These are phyloP conservation scores for Globisporangium splendens DNA, from an alignment of 352 stramenopile species.

Conservation along the genomic window DNA sequence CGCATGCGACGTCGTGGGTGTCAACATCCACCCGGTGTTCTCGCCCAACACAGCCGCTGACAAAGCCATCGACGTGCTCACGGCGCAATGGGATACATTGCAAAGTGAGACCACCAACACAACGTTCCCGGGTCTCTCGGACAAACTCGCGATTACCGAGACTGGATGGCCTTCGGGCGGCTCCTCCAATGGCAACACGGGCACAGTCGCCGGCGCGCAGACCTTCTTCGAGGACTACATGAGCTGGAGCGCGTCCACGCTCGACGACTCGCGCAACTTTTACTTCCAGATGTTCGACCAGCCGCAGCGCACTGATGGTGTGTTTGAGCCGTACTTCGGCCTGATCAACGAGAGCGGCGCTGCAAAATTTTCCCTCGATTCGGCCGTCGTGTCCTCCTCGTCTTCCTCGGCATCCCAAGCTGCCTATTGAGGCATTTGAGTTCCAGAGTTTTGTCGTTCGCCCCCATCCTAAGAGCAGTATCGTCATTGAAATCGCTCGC, in stretches of 20 bases:
- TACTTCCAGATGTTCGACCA: constrained; percentile 71
- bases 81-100: constrained; percentile 39
- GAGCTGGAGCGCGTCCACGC: constrained; percentile 24
- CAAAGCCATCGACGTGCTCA: constrained; percentile 40
- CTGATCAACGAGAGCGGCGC: constrained; percentile 29
- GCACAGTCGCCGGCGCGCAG: constrained; percentile 30
- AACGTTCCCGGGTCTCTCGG: constrained; percentile 35
- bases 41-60: constrained; percentile 22
- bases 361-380: constrained; percentile 35
- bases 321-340: constrained; percentile 52
- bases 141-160: constrained; percentile 57
- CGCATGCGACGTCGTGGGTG: constrained; percentile 54
- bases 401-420: background rate
- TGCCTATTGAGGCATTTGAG: background rate
- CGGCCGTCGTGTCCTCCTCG: background rate
- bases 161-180: constrained; percentile 57
- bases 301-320: constrained; percentile 31
- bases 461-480: too few species aligned
- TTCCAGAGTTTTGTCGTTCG: too few species aligned
- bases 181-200: constrained; percentile 36
- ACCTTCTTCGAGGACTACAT: constrained; percentile 38
- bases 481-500: too few species aligned
- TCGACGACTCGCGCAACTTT: constrained; percentile 32
- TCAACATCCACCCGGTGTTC: constrained; percentile 77
- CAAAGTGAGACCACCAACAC: constrained; percentile 29